A percentile compares a stretch with the other conserved stretches of the same genome.
phyloP scores from a whole-genome alignment of 73 alveolate species.

The Paramecium primaurelia region DNA sequence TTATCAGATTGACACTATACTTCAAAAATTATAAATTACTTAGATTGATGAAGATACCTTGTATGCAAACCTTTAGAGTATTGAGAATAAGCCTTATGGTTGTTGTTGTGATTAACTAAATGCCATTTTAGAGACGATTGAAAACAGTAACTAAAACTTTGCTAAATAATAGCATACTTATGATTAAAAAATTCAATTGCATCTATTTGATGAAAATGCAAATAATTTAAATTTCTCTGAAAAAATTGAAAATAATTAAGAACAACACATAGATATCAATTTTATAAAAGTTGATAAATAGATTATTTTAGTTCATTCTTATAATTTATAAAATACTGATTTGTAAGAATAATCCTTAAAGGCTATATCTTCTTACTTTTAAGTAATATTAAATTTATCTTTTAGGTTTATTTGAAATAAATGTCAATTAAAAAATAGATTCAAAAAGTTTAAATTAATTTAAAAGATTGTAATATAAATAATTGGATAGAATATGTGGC shows the following conservation, averaged over 20 bases:
- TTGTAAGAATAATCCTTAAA: not conserved
- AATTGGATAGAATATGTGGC: not conserved
- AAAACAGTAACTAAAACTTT: not conserved
- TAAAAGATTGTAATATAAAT: not conserved
- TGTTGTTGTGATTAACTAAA: not conserved
- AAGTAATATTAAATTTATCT: not conserved
- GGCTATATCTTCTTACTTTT: not conserved
- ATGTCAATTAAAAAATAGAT: not conserved
- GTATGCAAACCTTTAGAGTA: no score
- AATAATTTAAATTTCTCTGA: not conserved
- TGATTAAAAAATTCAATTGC: not conserved
- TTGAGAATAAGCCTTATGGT: not conserved
- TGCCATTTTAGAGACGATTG: not conserved
- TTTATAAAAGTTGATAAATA: not conserved
- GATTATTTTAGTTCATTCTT: not conserved
- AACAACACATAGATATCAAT: not conserved
- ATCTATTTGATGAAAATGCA: not conserved
- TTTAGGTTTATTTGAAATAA: not conserved
- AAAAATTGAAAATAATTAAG: not conserved
- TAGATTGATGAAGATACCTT: no score
- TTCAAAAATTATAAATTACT: no score
- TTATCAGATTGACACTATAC: no score
- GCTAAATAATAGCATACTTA: not conserved
- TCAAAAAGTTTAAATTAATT: not conserved
- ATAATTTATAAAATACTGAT: not conserved